A percentile compares a stretch with the other conserved stretches of the same genome.
phyloP scores from a whole-genome alignment of 495 filamentous ascomycete genomes.

The Thermochaetoides thermophila region DNA sequence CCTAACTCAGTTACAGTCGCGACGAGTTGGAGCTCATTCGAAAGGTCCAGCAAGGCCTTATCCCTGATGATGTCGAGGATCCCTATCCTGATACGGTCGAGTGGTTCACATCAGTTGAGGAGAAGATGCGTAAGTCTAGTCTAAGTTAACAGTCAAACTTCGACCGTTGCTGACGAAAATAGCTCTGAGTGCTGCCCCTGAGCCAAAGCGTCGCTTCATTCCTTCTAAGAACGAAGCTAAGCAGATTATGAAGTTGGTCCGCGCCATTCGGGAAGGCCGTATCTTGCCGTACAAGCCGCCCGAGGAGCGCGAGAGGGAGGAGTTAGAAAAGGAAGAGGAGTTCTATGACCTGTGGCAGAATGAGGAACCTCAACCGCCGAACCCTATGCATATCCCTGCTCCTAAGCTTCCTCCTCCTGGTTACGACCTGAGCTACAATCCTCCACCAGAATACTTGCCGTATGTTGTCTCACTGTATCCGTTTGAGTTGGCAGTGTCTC shows the following conservation, averaged over 20 bases:
- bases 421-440: constrained; percentile 91
- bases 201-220: constrained; percentile 88
- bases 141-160: background rate
- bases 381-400: constrained; percentile 90
- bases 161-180: constrained; percentile 4
- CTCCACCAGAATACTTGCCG: constrained; percentile 88
- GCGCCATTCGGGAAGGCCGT: constrained; percentile 83
- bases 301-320: constrained; percentile 54
- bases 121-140: constrained; percentile 54
- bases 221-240: constrained; percentile 98
- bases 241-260: constrained; percentile 94
- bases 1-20: constrained; percentile 29
- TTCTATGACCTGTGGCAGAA: constrained; percentile 91
- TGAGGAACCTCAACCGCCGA: constrained; percentile 66
- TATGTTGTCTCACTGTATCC: constrained; percentile 1
- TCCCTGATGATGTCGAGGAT: constrained; percentile 75
- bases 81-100: constrained; percentile 85
- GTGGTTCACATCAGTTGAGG: constrained; percentile 79
- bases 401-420: constrained; percentile 88
- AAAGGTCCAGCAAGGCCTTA: constrained; percentile 81
- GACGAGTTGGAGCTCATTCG: constrained; percentile 81
- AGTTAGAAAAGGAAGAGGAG: constrained; percentile 48
- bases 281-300: constrained; percentile 85
- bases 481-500: background rate
- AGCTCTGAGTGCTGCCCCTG: constrained; percentile 76